Evolutionary conservation across 2,329 filamentous ascomycete species (phyloP).

Genomic region (Gnomoniopsis smithogilvyi): DNA sequence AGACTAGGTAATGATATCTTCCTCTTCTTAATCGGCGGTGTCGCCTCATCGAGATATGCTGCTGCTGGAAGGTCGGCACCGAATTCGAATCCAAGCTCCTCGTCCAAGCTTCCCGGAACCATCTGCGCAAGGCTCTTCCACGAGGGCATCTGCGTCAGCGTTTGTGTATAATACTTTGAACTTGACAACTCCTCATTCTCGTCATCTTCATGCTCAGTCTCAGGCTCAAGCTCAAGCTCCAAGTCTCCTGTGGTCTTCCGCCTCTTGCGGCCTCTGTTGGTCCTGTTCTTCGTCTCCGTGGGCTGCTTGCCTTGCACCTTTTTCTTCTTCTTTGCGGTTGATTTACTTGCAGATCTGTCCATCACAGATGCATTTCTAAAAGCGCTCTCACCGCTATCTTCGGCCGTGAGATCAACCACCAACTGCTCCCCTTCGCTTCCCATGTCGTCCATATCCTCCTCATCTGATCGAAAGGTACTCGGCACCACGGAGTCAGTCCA

Average conservation of each 20-base stretch:
- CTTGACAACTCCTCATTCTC: slow-evolving; percentile 20
- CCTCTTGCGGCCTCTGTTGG: slow-evolving; percentile 1
- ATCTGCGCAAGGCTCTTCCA: slow-evolving; percentile 16
- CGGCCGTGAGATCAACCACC: slow-evolving; percentile 1
- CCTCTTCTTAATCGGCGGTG: slow-evolving; percentile 1
- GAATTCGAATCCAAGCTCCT: slow-evolving; percentile 19
- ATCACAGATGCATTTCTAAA: neutral
- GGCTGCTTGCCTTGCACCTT: neutral
- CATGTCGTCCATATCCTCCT: slow-evolving; percentile 10
- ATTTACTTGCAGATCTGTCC: neutral
- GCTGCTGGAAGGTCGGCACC: neutral
- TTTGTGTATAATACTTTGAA: slow-evolving; percentile 31
- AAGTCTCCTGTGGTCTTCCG: slow-evolving; percentile 3
- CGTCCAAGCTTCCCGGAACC: slow-evolving; percentile 23
- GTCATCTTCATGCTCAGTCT: slow-evolving; percentile 24
- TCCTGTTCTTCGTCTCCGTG: neutral
- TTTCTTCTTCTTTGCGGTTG: neutral
- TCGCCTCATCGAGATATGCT: neutral
- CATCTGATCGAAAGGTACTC: slow-evolving; percentile 7
- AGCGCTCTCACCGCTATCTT: neutral
- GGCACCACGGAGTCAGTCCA: slow-evolving; percentile 9
- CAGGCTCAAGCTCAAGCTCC: slow-evolving; percentile 1
- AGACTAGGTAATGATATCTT: neutral
- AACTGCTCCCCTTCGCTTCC: slow-evolving; percentile 15
- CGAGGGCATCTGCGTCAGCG: slow-evolving; percentile 31